phyloP scores from a whole-genome alignment of 345 rosid genomes.

The Firmiana major region DNA sequence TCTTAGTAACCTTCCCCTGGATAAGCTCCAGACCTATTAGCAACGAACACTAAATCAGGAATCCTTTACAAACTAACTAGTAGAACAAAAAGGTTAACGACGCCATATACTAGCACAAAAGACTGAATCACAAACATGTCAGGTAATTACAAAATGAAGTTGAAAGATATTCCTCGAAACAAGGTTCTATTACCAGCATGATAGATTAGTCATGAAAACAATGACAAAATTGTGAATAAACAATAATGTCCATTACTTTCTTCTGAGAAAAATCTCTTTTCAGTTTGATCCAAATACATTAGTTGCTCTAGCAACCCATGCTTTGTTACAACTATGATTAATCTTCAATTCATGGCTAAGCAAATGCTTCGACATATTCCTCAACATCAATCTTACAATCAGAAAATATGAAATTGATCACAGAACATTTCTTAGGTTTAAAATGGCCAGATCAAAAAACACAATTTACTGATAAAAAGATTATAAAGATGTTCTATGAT shows the following conservation, averaged over 20 bases:
- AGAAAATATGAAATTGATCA: background rate
- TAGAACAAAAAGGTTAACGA: background rate
- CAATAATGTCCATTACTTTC: background rate
- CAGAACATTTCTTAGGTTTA: background rate
- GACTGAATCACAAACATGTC: background rate
- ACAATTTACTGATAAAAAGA: constrained; percentile 20
- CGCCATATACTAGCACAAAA: background rate
- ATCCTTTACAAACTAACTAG: background rate
- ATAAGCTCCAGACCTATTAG: constrained; percentile 76
- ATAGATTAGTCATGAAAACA: background rate
- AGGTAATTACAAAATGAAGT: background rate
- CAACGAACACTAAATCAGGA: constrained; percentile 4
- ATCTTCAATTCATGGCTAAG: background rate
- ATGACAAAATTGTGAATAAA: background rate
- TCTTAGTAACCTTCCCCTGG: constrained; percentile 55
- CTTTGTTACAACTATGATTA: background rate
- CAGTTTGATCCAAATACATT: background rate
- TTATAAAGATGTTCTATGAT: background rate
- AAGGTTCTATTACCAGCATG: background rate
- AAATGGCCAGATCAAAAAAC: background rate
- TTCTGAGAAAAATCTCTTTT: background rate
- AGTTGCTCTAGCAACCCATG: background rate
- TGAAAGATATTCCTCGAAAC: background rate
- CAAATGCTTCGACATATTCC: background rate
- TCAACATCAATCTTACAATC: background rate